Evolutionary conservation across 2,329 filamentous ascomycete genomes (phyloP).

Genomic region (Cladobotryum mycophilum): DNA sequence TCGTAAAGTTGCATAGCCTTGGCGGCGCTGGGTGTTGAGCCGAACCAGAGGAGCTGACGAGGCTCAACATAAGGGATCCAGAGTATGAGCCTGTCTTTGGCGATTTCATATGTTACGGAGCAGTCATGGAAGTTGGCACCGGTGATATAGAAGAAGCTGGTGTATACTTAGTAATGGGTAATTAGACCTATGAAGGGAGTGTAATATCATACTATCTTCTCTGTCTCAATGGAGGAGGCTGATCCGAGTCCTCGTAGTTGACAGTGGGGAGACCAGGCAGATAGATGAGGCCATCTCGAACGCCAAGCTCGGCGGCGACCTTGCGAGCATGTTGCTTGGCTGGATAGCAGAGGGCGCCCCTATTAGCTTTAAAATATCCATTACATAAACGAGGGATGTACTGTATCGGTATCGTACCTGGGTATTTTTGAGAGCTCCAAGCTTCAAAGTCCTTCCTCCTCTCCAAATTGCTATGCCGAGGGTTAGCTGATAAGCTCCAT

Average conservation of each 20-base stretch:
- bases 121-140: slow-evolving; percentile 50
- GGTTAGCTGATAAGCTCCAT: neutral
- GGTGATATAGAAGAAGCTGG: slow-evolving; percentile 53
- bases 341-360: slow-evolving; percentile 17
- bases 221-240: slow-evolving; percentile 50
- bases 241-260: slow-evolving; percentile 54
- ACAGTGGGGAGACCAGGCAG: slow-evolving; percentile 46
- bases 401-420: slow-evolving; percentile 28
- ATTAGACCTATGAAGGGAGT: neutral
- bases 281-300: slow-evolving; percentile 47
- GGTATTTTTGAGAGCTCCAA: slow-evolving; percentile 27
- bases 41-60: slow-evolving; percentile 56
- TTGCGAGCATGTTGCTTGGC: slow-evolving; percentile 53
- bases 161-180: neutral
- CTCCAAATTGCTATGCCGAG: slow-evolving; percentile 1
- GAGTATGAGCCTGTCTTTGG: slow-evolving; percentile 57
- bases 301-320: slow-evolving; percentile 45
- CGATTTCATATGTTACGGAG: slow-evolving; percentile 51
- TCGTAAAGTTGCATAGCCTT: slow-evolving; percentile 59
- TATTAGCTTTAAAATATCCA: neutral
- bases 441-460: slow-evolving; percentile 5
- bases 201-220: slow-evolving; percentile 47
- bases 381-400: neutral
- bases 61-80: slow-evolving; percentile 68
- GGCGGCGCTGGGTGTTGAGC: slow-evolving; percentile 51